Conservation (phyloP, 257 asterid genomes). For the Petunia axillaris region DNA sequence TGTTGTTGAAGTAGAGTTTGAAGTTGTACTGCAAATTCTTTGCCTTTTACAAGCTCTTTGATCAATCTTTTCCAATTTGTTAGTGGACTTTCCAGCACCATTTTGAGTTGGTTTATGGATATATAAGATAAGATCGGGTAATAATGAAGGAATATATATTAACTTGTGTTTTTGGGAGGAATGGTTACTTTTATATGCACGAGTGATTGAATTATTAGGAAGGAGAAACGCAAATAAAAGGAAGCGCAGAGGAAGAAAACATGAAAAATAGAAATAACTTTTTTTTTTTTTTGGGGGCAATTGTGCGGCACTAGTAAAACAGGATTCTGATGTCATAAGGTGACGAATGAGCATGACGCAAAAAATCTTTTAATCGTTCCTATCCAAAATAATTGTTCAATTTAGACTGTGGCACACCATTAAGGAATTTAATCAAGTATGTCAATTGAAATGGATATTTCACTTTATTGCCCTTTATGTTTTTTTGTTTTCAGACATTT, state of each 20-base stretch:
- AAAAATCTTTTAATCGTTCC: neutral
- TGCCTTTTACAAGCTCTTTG: slow-evolving; percentile 48
- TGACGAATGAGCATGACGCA: neutral
- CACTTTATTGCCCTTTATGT: too few species aligned
- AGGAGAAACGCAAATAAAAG: neutral
- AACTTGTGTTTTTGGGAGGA: neutral
- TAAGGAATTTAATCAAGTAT: too few species aligned
- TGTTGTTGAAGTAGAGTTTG: slow-evolving; percentile 41
- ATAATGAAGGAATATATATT: neutral
- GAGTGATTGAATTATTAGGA: neutral
- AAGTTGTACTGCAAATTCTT: slow-evolving; percentile 43
- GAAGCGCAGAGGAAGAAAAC: neutral
- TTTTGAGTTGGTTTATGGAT: neutral
- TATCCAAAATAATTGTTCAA: too few species aligned
- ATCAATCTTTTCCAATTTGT: slow-evolving; percentile 21
- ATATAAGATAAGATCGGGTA: neutral
- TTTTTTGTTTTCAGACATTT: too few species aligned
- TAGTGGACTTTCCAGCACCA: neutral
- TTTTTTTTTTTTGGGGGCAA: neutral
- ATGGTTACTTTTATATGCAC: neutral
- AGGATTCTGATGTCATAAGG: neutral
- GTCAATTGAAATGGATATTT: too few species aligned
- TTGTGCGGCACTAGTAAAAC: neutral
- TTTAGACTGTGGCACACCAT: too few species aligned
- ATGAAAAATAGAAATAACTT: neutral